Evolutionary conservation across 2,329 filamentous ascomycete genomes (phyloP).

Genomic region (Teratosphaeria epicoccoides): DNA sequence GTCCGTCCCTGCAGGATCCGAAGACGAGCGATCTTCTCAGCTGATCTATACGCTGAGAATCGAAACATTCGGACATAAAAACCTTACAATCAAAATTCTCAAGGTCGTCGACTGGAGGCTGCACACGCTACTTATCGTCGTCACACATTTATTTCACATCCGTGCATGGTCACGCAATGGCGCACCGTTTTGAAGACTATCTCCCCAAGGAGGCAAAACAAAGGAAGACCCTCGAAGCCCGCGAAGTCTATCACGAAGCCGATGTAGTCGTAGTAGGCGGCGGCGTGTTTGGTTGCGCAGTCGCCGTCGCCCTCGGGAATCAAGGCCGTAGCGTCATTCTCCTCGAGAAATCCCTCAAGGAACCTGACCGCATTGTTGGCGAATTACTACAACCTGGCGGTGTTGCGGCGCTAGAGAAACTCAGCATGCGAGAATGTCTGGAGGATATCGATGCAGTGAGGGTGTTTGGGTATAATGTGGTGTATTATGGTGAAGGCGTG

Average conservation of each 20-base stretch:
- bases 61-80: no score
- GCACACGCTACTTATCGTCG: no score
- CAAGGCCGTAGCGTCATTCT: conserved; percentile 87
- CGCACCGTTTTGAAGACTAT: not conserved
- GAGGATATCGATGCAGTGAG: conserved; percentile 79
- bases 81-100: no score
- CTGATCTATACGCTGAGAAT: not conserved
- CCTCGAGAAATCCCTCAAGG: conserved; percentile 77
- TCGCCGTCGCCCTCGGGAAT: conserved; percentile 72
- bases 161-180: not conserved
- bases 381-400: conserved; percentile 92
- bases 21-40: not conserved
- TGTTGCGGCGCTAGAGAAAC: conserved; percentile 62
- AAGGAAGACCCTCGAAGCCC: not conserved
- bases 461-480: conserved; percentile 77
- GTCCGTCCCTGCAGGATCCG: not conserved
- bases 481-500: conserved; percentile 65
- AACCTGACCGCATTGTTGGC: conserved; percentile 92
- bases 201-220: conserved; percentile 1
- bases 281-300: conserved; percentile 77
- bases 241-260: conserved; percentile 44
- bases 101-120: no score
- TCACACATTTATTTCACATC: not conserved
- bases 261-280: conserved; percentile 90
- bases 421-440: conserved; percentile 72